These are phyloP conservation scores for Diaporthe humulicola DNA, from an alignment of 2,329 filamentous ascomycete species.

Conservation along the genomic window DNA sequence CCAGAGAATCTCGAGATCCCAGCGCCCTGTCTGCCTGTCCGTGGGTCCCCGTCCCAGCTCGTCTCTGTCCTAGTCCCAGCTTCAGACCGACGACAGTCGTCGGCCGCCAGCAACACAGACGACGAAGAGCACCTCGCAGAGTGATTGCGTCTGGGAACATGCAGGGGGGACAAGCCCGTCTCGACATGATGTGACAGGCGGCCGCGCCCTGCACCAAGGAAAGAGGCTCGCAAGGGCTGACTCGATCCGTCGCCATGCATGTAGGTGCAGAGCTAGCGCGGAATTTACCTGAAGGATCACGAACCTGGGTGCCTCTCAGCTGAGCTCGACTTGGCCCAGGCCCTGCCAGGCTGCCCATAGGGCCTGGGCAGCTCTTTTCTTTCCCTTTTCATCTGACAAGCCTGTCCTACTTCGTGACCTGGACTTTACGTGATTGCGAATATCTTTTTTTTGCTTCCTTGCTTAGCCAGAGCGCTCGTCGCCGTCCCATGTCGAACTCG, in stretches of 20 bases:
- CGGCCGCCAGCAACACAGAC: neutral
- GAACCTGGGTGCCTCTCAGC: slow-evolving; percentile 22
- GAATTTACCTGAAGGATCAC: slow-evolving; percentile 18
- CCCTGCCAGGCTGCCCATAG: neutral
- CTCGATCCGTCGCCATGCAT: slow-evolving; percentile 8
- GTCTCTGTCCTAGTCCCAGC: neutral
- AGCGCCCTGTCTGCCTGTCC: neutral
- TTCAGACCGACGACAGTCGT: neutral
- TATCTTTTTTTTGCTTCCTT: neutral
- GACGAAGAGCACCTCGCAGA: neutral
- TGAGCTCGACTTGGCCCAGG: slow-evolving; percentile 13
- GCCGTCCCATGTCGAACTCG: slow-evolving; percentile 14
- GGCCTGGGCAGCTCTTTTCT: neutral
- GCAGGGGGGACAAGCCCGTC: neutral
- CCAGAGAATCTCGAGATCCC: neutral
- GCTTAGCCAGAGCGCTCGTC: neutral
- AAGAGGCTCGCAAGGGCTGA: neutral
- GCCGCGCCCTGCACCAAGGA: neutral
- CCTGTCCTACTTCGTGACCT: neutral
- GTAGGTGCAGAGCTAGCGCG: slow-evolving; percentile 10
- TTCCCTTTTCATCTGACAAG: neutral
- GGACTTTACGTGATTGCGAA: neutral
- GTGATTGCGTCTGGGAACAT: neutral
- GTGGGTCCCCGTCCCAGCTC: neutral
- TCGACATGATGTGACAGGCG: slow-evolving; percentile 12